Base-by-base conservation (phyloP, 176 grass and related monocot genomes). In the Phoenix roebelenii region DNA sequence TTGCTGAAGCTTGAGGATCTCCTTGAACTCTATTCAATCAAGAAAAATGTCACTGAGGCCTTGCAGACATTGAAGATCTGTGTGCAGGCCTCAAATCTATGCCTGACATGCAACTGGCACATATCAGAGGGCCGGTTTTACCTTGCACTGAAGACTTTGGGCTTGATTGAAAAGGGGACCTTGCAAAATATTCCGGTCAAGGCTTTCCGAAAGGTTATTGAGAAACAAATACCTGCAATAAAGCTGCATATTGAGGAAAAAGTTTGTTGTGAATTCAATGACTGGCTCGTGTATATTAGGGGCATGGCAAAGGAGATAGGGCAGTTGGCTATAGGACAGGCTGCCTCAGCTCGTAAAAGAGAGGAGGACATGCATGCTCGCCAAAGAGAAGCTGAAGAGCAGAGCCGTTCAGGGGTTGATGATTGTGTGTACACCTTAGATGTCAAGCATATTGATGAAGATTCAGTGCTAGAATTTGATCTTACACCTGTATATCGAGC, bases 221-320 rank as follows among this genome's bases (percentile, higher is more conserved):
- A 78, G 52, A 76, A 85, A 71, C 80, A 95, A 72, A 77, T 95
- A 58, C 85, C 85, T 0, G 50, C 74, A 35, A 64, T 95, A 53
- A 95, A 89, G 61, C 26, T 85, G 76, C 51, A 82, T 50, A 85
- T 95, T 15, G 89, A 95, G 57, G 82, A 95, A 54, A 88, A 80
- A 55, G 78, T 95, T 24, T 88, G 81, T 39, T 66, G 49, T 26
- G 89, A 95, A 60, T 95, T 95, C 60, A 88, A 85, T 71, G 78
- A 95, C 63, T 95, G 89, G 89, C 75, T 95, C 17, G 72, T 88
- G 14, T 61, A 85, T 44, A 82, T 88, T 67, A 95, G 81, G 75
- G 76, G 63, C 55, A 80, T n/a, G 5, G 72, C 81, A 9, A 88
- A 56, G 72, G 75, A 89, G 57, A 81, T 95, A 56, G 89, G 89